Evolutionary conservation across 768 basidiomycete genomes (phyloP), one percentile per base, ranked within the genome.

Genomic region (Termitomyces sp.): DNA sequence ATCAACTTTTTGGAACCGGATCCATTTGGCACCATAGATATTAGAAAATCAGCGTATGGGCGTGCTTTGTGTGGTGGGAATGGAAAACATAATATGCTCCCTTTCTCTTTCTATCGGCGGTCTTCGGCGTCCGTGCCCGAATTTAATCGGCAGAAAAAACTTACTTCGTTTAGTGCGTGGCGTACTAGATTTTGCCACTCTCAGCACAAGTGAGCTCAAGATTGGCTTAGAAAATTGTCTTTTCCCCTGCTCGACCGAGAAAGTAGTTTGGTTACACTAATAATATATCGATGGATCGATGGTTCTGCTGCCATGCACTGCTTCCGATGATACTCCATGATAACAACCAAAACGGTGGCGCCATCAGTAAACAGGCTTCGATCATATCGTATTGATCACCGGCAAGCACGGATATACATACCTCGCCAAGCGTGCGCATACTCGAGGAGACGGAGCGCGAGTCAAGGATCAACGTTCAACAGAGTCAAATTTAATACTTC

Each of bases 291-390:
- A n/a, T n/a, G n/a, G 17, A 44, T 26, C 42, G 30, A 49, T 45
- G 11, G 9, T 17, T 19, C 40, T 41, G 5, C 19, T 57, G 34
- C 14, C 41, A 52, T 38, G 19, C n/a, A 26, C 24, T 49, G 48
- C 38, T 32, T 35, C 56, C 56, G 56, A 57, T 21, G 56, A 53
- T 57, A 21, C 24, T 57, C 56, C 56, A 44, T 34, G 28, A 30
- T 32, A 28, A 46, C 17, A 15, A 46, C 26, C 44, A 34, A 24
- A 54, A 44, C 22, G 30, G 43, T 54, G 44, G 53, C 53, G 37
- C 19, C 53, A 34, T 28, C 17, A 32, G 30, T 14, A 21, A 10
- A 51, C 40, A 47, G 46, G 19, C 30, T 12, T 12, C 14, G 28
- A 26, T 12, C 49, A n/a, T 42, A 30, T 22, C 28, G 28, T 28